Percentiles rank a stretch among this genome's conserved stretches.
These are phyloP conservation scores for Eimeria necatrix DNA, from an alignment of 169 alveolate genomes.

Conservation along the genomic window DNA sequence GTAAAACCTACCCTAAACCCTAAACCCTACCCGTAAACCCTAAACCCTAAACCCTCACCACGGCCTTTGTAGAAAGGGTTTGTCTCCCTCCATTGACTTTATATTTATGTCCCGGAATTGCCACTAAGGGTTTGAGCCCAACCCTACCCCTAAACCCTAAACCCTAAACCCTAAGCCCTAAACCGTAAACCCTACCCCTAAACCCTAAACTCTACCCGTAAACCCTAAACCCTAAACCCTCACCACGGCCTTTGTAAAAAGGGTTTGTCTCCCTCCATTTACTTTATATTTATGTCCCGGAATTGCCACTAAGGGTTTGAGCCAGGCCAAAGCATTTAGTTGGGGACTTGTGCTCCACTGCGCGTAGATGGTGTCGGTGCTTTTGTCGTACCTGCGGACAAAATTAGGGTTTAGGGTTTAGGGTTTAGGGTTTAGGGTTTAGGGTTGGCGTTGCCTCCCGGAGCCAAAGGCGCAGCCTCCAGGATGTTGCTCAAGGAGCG, in stretches of 20 bases:
- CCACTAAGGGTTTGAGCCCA: conserved; percentile 71
- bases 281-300: conserved; percentile 76
- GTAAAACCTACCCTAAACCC: too few relatives aligned
- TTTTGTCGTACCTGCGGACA: conserved; percentile 58
- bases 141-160: conserved; percentile 16
- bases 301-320: conserved; percentile 62
- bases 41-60: conserved; percentile 2
- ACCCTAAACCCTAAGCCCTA: conserved; percentile 63
- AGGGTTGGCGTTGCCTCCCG: neutral
- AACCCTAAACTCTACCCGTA: too few relatives aligned
- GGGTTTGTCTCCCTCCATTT: conserved; percentile 45
- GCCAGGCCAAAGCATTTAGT: conserved; percentile 70
- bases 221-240: neutral
- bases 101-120: conserved; percentile 70
- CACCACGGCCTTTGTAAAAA: conserved; percentile 45
- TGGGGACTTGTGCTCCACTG: conserved; percentile 65
- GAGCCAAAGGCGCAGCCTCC: too few relatives aligned
- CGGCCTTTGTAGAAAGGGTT: conserved; percentile 2
- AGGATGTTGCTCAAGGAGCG: too few relatives aligned
- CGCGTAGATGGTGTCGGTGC: neutral
- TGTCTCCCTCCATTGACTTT: conserved; percentile 62
- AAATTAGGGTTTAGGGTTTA: conserved; percentile 32
- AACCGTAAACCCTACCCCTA: conserved; percentile 23
- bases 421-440: conserved; percentile 65
- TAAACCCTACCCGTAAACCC: too few relatives aligned